A percentile compares a stretch with the other conserved stretches of the same genome.
These are phyloP conservation scores for Phytopythium montanum DNA, from an alignment of 352 stramenopile species.

Conservation along the genomic window DNA sequence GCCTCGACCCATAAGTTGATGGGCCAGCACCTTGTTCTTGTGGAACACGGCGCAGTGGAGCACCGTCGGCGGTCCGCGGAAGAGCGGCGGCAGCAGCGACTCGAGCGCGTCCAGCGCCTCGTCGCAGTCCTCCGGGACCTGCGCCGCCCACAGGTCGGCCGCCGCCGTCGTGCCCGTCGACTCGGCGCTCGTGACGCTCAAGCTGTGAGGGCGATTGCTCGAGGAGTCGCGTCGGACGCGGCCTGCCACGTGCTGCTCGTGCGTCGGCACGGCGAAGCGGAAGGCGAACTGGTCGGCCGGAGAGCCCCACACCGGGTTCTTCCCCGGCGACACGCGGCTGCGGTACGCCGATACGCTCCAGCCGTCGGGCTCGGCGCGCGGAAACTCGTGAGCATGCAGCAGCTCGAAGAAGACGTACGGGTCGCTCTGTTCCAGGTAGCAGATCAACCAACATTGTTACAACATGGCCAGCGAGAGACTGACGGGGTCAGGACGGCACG, in stretches of 20 bases:
- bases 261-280: conserved; percentile 73
- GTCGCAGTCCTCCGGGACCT: conserved; percentile 23
- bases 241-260: conserved; percentile 35
- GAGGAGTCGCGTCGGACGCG: conserved; percentile 10
- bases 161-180: conserved; percentile 12
- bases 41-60: conserved; percentile 67
- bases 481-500: not conserved
- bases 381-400: conserved; percentile 26
- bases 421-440: conserved; percentile 34
- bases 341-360: conserved; percentile 79
- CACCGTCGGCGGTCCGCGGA: conserved; percentile 52
- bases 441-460: not conserved
- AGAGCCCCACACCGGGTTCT: conserved; percentile 48
- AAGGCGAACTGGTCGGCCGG: conserved; percentile 62
- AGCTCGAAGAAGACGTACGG: conserved; percentile 76
- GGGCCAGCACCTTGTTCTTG: conserved; percentile 75
- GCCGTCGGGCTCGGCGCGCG: conserved; percentile 40
- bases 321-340: conserved; percentile 41
- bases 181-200: conserved; percentile 10
- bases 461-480: not conserved
- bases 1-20: conserved; percentile 71
- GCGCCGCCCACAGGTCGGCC: conserved; percentile 42
- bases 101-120: conserved; percentile 41
- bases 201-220: not conserved
- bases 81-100: conserved; percentile 57